Conservation (phyloP, 2,329 filamentous ascomycete species). For the Cryphonectria japonica region DNA sequence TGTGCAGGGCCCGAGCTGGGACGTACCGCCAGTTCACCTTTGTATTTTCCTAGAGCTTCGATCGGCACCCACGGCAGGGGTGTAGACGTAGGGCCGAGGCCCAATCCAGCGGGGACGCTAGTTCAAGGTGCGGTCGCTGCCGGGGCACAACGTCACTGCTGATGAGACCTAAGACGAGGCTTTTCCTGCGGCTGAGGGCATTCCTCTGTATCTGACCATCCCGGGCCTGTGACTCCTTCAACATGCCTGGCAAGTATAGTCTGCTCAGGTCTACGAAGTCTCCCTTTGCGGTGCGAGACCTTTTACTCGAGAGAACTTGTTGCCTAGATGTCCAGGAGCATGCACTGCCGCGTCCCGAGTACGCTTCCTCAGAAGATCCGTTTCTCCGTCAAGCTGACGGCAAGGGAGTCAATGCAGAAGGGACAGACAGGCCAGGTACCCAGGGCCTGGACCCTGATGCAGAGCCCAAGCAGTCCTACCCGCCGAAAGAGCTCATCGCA, state of each 20-base stretch:
- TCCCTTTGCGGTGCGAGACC: neutral
- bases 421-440: neutral
- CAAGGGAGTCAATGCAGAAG: neutral
- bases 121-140: slow-evolving; percentile 13
- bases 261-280: neutral
- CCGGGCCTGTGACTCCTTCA: neutral
- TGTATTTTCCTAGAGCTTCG: neutral
- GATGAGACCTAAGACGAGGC: neutral
- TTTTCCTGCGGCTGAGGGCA: slow-evolving; percentile 9
- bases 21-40: slow-evolving; percentile 18
- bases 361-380: neutral
- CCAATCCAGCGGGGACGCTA: slow-evolving; percentile 23
- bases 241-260: neutral
- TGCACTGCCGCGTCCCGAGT: neutral
- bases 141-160: slow-evolving; percentile 5
- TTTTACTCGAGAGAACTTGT: neutral
- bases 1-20: slow-evolving; percentile 14
- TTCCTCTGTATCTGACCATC: slow-evolving; percentile 1
- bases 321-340: neutral
- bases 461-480: neutral
- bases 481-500: slow-evolving; percentile 3
- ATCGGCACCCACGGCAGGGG: slow-evolving; percentile 20
- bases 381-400: neutral
- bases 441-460: neutral
- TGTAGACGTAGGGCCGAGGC: slow-evolving; percentile 11